These are phyloP conservation scores for Comarum palustre DNA, from an alignment of 306 rosid genomes.

Conservation along the genomic window DNA sequence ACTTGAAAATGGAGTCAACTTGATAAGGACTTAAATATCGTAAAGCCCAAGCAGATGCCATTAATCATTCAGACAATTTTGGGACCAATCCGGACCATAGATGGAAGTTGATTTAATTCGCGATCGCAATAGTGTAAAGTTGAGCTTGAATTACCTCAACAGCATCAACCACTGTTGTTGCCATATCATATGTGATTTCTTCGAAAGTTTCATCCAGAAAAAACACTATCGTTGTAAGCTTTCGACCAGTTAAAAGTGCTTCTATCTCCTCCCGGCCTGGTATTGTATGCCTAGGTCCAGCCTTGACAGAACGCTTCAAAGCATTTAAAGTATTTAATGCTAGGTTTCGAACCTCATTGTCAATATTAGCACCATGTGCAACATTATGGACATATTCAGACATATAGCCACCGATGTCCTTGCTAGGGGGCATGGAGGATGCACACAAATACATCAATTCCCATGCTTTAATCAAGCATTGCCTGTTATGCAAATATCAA, in stretches of 20 bases:
- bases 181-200: slow-evolving; percentile 90
- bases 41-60: background rate
- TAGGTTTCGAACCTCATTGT: slow-evolving; percentile 68
- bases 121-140: background rate
- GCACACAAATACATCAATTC: slow-evolving; percentile 86
- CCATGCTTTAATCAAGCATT: slow-evolving; percentile 84
- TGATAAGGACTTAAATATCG: background rate
- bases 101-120: background rate
- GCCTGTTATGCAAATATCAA: slow-evolving; percentile 45
- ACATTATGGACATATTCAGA: slow-evolving; percentile 82
- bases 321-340: slow-evolving; percentile 79
- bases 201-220: slow-evolving; percentile 96
- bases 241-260: slow-evolving; percentile 73
- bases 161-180: slow-evolving; percentile 89
- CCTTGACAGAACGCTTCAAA: slow-evolving; percentile 83
- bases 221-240: slow-evolving; percentile 85
- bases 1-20: background rate
- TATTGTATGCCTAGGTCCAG: slow-evolving; percentile 83
- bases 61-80: slow-evolving; percentile 1
- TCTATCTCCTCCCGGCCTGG: slow-evolving; percentile 94
- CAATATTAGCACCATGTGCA: slow-evolving; percentile 54
- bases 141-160: slow-evolving; percentile 59
- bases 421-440: slow-evolving; percentile 92
- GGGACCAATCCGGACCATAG: background rate
- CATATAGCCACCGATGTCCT: slow-evolving; percentile 80